Evolutionary conservation across 73 alveolate genomes (phyloP).

Genomic region (Paramecium biaurelia): DNA sequence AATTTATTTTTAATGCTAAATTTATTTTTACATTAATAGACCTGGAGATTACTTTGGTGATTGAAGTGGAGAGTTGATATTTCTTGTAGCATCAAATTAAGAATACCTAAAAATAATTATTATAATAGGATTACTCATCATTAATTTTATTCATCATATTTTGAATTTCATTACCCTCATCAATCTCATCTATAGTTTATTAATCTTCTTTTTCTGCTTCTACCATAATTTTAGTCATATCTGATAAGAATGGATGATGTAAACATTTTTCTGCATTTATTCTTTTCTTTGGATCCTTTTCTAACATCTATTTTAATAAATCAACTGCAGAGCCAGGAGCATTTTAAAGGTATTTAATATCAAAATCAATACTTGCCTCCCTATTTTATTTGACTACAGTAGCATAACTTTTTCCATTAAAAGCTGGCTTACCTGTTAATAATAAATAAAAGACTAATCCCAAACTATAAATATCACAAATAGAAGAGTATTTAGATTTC

Average conservation of each 20-base stretch:
- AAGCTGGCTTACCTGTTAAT: constrained; percentile 1
- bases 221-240: not conserved
- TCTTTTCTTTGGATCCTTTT: constrained; percentile 62
- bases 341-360: not conserved
- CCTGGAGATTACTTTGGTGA: not conserved
- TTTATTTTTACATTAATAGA: not conserved
- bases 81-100: constrained; percentile 34
- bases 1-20: not conserved
- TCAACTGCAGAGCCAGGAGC: constrained; percentile 30
- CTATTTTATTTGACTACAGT: constrained; percentile 37
- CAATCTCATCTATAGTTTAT: not conserved
- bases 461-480: constrained; percentile 27
- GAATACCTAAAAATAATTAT: not conserved
- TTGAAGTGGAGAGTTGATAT: not conserved
- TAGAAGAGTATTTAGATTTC: constrained; percentile 13
- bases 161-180: not conserved
- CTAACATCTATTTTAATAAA: constrained; percentile 48
- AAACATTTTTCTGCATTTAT: constrained; percentile 43
- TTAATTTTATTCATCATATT: not conserved
- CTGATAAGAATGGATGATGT: constrained; percentile 42
- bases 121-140: not conserved
- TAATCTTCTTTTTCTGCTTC: not conserved
- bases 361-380: constrained; percentile 2
- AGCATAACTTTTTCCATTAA: constrained; percentile 30
- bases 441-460: constrained; percentile 37